Conservation (phyloP, 2,329 filamentous ascomycete genomes). For the Amphichorda felina region DNA sequence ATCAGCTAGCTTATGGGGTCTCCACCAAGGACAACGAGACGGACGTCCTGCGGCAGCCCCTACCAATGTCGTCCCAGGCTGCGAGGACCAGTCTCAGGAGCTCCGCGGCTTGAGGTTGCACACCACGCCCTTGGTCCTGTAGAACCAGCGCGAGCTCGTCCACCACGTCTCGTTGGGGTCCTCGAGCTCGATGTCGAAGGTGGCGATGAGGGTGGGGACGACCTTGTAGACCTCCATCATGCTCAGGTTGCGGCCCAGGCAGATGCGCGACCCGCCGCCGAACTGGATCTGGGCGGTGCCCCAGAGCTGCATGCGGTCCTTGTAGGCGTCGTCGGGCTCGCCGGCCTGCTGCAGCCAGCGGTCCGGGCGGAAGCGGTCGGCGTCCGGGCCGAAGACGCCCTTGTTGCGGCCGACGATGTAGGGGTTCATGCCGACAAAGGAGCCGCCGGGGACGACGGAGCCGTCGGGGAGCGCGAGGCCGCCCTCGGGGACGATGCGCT, state of each 20-base stretch:
- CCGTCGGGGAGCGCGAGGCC: slow-evolving; percentile 33
- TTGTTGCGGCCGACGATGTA: slow-evolving; percentile 22
- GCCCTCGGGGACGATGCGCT: slow-evolving; percentile 40
- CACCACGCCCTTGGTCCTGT: too few species aligned
- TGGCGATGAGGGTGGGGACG: slow-evolving; percentile 26
- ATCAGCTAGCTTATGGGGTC: too few species aligned
- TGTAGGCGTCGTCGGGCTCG: slow-evolving; percentile 7
- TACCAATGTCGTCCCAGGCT: too few species aligned
- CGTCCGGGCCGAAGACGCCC: slow-evolving; percentile 27
- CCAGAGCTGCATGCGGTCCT: slow-evolving; percentile 17
- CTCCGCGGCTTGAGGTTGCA: too few species aligned
- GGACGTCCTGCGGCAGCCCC: too few species aligned
- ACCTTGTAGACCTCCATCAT: slow-evolving; percentile 32
- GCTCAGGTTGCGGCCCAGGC: slow-evolving; percentile 27
- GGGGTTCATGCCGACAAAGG: slow-evolving; percentile 41
- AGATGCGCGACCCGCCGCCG: slow-evolving; percentile 26
- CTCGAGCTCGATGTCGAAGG: slow-evolving; percentile 19
- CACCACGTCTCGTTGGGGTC: slow-evolving; percentile 1
- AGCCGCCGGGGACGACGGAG: slow-evolving; percentile 36
- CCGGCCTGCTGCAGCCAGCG: slow-evolving; percentile 15
- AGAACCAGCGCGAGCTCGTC: too few species aligned
- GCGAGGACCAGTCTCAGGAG: too few species aligned
- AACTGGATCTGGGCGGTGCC: slow-evolving; percentile 24
- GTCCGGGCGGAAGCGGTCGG: slow-evolving; percentile 28
- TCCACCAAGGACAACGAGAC: too few species aligned